These are phyloP conservation scores for Graphiopsis chlorocephala DNA, from an alignment of 2,329 filamentous ascomycete species.

Conservation along the genomic window DNA sequence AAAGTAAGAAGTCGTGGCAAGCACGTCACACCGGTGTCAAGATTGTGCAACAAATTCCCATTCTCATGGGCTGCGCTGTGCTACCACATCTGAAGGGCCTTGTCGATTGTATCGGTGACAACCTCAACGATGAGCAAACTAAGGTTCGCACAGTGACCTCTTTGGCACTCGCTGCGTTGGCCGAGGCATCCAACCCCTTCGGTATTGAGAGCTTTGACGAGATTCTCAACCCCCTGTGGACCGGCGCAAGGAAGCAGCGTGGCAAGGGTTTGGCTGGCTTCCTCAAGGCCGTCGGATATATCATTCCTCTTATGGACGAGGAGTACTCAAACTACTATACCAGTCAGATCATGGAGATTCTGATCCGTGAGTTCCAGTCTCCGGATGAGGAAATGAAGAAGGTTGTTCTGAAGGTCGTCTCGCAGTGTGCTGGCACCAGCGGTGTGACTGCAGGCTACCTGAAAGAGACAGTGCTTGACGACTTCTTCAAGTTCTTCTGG, in stretches of 20 bases:
- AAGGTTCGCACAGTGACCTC: constrained; percentile 97
- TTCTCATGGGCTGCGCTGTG: constrained; percentile 96
- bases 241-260: constrained; percentile 89
- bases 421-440: constrained; percentile 89
- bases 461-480: constrained; percentile 89
- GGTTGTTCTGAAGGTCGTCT: constrained; percentile 95
- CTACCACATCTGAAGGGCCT: constrained; percentile 92
- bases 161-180: constrained; percentile 88
- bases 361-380: constrained; percentile 91
- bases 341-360: constrained; percentile 96
- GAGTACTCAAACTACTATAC: constrained; percentile 99
- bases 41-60: constrained; percentile 98
- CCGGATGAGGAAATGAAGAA: constrained; percentile 99
- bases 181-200: constrained; percentile 94
- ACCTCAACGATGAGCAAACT: constrained; percentile 94
- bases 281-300: constrained; percentile 94
- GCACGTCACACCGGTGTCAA: constrained; percentile 97
- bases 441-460: constrained; percentile 93
- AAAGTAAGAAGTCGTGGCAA: constrained; percentile 99
- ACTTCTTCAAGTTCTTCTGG: constrained; percentile 99
- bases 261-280: constrained; percentile 95
- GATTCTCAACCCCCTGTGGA: constrained; percentile 96
- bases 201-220: constrained; percentile 99
- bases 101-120: constrained; percentile 93
- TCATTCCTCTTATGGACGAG: constrained; percentile 98